These are phyloP conservation scores for Arthrobotrys musiformis DNA, from an alignment of 2,329 filamentous ascomycete species.

Conservation along the genomic window DNA sequence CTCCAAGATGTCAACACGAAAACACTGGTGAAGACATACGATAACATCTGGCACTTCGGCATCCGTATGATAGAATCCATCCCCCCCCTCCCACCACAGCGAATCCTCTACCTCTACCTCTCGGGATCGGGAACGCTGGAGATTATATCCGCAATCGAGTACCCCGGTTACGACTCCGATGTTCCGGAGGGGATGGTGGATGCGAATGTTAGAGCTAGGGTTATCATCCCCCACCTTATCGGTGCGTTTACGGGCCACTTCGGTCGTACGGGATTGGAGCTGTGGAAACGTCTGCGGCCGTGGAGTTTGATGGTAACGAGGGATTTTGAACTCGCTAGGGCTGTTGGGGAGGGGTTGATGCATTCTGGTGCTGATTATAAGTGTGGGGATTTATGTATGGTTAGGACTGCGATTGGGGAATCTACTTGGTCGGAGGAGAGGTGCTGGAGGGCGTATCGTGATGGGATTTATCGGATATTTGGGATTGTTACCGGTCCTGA, in stretches of 20 bases:
- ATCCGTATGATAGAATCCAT: slow-evolving; percentile 23
- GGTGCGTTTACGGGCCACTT: slow-evolving; percentile 4
- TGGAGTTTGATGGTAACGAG: slow-evolving; percentile 12
- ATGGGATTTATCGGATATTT: no score
- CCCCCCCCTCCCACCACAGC: background rate
- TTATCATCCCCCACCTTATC: background rate
- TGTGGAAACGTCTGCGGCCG: background rate
- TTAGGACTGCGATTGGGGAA: no score
- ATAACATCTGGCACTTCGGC: slow-evolving; percentile 54
- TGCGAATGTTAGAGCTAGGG: background rate
- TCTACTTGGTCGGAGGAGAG: no score
- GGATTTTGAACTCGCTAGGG: background rate
- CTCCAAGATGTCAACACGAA: background rate
- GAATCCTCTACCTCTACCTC: slow-evolving; percentile 32
- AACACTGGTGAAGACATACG: background rate
- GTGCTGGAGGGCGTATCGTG: no score
- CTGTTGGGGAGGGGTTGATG: background rate
- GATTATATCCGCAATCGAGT: slow-evolving; percentile 14
- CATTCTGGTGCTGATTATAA: background rate
- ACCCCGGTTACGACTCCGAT: background rate
- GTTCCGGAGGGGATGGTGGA: background rate
- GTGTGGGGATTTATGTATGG: no score
- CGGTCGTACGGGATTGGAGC: background rate
- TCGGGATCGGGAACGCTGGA: slow-evolving; percentile 18
- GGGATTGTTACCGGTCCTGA: no score